Evolutionary conservation across 2,329 filamentous ascomycete genomes (phyloP).

Genomic region (Colletotrichum theobromicola): DNA sequence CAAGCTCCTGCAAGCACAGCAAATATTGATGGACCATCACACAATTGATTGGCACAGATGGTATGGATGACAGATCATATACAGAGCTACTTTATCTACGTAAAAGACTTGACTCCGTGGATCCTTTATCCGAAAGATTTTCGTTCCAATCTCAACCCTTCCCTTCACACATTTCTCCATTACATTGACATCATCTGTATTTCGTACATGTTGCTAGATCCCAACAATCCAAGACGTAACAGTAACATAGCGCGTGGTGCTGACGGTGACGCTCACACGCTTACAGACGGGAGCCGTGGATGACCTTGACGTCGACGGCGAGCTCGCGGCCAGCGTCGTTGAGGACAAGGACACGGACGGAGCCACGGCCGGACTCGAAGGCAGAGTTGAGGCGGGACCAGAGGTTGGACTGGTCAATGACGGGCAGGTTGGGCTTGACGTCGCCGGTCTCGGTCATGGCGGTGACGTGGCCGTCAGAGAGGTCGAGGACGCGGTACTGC

Average conservation of each 20-base stretch:
- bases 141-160: constrained; percentile 24
- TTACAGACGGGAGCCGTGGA: constrained; percentile 79
- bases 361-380: constrained; percentile 91
- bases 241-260: not conserved
- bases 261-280: constrained; percentile 15
- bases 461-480: constrained; percentile 85
- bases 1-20: not conserved
- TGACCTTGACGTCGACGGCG: constrained; percentile 98
- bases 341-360: constrained; percentile 94
- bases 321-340: constrained; percentile 92
- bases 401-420: constrained; percentile 94
- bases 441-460: constrained; percentile 99
- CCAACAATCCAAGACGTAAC: constrained; percentile 28
- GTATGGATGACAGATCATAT: constrained; percentile 39
- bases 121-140: constrained; percentile 22
- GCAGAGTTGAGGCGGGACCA: constrained; percentile 80
- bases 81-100: constrained; percentile 49
- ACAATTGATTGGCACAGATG: not conserved
- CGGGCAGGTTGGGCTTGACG: constrained; percentile 93
- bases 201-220: constrained; percentile 24
- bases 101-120: constrained; percentile 24
- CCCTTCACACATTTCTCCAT: constrained; percentile 22
- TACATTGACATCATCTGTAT: constrained; percentile 19
- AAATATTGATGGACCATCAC: not conserved
- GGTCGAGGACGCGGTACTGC: constrained; percentile 99